A percentile compares a stretch with the other conserved stretches of the same genome.
Evolutionary conservation across 2,329 filamentous ascomycete species (phyloP).

Genomic region (Talaromyces sp.): DNA sequence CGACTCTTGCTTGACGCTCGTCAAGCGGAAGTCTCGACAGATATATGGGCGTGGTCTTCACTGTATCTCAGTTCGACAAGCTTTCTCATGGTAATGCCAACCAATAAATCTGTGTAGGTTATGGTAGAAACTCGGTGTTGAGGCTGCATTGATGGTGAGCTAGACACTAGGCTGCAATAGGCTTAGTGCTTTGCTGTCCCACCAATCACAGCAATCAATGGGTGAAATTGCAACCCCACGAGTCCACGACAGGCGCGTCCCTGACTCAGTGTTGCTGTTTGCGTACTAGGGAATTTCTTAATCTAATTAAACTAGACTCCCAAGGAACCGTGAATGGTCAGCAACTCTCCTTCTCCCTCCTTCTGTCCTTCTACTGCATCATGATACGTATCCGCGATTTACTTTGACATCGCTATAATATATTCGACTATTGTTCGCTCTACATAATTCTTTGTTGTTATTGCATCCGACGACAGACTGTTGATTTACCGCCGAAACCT

Average conservation of each 20-base stretch:
- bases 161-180: not conserved
- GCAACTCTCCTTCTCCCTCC: not conserved
- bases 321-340: not conserved
- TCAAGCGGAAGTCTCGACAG: not conserved
- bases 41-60: not conserved
- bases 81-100: not conserved
- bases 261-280: not conserved
- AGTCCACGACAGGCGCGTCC: not conserved
- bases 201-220: not conserved
- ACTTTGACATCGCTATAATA: not conserved
- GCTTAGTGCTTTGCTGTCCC: not conserved
- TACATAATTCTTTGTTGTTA: not conserved
- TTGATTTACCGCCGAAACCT: constrained; percentile 6
- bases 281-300: constrained; percentile 10
- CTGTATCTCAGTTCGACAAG: not conserved
- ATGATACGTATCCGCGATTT: not conserved
- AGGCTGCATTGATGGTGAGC: no score
- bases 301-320: constrained; percentile 6
- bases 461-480: not conserved
- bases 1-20: not conserved
- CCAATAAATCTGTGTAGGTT: not conserved
- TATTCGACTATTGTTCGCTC: not conserved
- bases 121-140: no score
- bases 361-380: not conserved
- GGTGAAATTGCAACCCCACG: not conserved